Percentiles rank a stretch among this genome's conserved stretches.
Evolutionary conservation across 225 moss, liverwort and hornwort species (phyloP).

Genomic region (Antitrichia curtipendula): DNA sequence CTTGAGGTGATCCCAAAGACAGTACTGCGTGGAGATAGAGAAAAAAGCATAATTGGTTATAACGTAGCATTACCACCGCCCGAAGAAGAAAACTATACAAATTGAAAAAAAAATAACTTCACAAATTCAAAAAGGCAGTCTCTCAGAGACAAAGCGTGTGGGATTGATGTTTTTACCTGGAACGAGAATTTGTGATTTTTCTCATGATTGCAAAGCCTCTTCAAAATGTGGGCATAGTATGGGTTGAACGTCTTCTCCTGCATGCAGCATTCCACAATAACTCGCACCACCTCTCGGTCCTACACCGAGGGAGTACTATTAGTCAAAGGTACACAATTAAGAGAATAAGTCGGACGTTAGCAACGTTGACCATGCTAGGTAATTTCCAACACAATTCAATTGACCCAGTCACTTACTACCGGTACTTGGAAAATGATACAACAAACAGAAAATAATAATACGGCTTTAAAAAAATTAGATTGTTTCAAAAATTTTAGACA

Average conservation of each 20-base stretch:
- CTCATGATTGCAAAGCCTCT: conserved; percentile 72
- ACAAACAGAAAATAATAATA: not conserved
- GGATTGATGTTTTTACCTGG: conserved; percentile 34
- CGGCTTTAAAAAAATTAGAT: not conserved
- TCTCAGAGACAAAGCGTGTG: not conserved
- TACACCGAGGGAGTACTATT: conserved; percentile 5
- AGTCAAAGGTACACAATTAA: not conserved
- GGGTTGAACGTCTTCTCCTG: conserved; percentile 86
- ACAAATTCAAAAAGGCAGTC: not conserved
- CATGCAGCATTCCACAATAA: conserved; percentile 92
- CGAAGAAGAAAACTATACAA: not conserved
- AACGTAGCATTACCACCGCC: not conserved
- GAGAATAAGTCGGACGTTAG: not conserved
- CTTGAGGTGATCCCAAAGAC: conserved; percentile 96
- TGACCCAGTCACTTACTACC: not conserved
- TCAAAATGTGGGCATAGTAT: conserved; percentile 66
- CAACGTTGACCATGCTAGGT: not conserved
- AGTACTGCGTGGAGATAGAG: conserved; percentile 44
- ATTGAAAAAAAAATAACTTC: not conserved
- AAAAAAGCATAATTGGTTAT: not conserved
- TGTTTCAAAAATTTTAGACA: not conserved
- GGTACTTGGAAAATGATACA: not conserved
- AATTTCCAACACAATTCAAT: not conserved
- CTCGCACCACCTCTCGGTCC: conserved; percentile 92
- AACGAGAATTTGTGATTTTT: conserved; percentile 98